These are phyloP conservation scores for Kodamaea sp. DNA, from an alignment of 1,139 yeast species.

Conservation along the genomic window DNA sequence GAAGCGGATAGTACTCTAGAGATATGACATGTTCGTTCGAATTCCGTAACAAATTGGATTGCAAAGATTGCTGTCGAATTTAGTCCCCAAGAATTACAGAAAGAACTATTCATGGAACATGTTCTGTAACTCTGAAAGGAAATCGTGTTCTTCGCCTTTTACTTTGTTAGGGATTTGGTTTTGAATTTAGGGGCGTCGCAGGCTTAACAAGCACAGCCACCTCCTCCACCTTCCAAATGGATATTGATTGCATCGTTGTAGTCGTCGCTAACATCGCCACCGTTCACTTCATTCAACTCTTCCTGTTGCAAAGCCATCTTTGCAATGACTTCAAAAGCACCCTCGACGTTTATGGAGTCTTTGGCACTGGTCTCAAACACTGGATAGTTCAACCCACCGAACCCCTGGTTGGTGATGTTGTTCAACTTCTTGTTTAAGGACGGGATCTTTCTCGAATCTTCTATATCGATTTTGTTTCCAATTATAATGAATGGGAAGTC, in stretches of 20 bases:
- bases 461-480: slow-evolving; percentile 94
- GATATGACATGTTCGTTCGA: no score
- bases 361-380: slow-evolving; percentile 54
- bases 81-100: no score
- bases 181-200: no score
- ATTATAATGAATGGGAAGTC: slow-evolving; percentile 93
- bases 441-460: slow-evolving; percentile 84
- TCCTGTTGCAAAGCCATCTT: slow-evolving; percentile 92
- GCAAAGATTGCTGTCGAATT: no score
- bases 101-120: no score
- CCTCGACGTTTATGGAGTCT: slow-evolving; percentile 58
- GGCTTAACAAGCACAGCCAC: slow-evolving; percentile 69
- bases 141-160: no score
- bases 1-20: no score
- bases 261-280: slow-evolving; percentile 71
- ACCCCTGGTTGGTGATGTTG: slow-evolving; percentile 73
- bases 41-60: no score
- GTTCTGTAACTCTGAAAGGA: no score
- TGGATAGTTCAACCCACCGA: slow-evolving; percentile 79
- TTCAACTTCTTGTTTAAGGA: slow-evolving; percentile 78
- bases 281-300: slow-evolving; percentile 83
- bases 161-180: no score
- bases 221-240: slow-evolving; percentile 78
- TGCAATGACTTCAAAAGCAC: slow-evolving; percentile 95
- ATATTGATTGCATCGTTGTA: slow-evolving; percentile 95